Percentiles rank a stretch among this genome's conserved stretches.
These are phyloP conservation scores for Ogataea pini DNA, from an alignment of 805 yeast species.

Conservation along the genomic window DNA sequence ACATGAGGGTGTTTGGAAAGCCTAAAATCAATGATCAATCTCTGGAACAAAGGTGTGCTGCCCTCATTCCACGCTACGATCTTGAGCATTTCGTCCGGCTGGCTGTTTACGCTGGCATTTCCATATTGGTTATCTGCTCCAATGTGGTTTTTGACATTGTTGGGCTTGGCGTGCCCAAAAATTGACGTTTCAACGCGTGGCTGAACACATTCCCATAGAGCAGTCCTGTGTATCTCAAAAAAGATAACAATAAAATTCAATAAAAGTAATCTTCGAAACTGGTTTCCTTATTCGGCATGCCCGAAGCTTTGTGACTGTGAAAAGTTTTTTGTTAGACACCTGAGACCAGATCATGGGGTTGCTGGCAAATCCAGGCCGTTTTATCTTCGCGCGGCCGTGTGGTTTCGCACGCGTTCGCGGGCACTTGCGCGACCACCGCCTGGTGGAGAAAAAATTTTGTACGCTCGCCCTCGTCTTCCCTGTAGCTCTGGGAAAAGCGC, in stretches of 20 bases:
- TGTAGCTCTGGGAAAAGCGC: conserved; percentile 5
- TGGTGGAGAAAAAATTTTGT: conserved; percentile 7
- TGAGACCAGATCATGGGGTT: conserved; percentile 9
- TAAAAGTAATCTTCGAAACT: background rate
- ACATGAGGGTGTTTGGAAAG: conserved; percentile 26
- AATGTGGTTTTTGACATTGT: conserved; percentile 16
- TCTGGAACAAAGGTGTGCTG: conserved; percentile 39
- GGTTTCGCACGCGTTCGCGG: background rate
- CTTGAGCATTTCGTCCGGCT: conserved; percentile 77
- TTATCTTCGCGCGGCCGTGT: background rate
- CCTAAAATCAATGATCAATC: conserved; percentile 4
- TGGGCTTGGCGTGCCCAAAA: conserved; percentile 18
- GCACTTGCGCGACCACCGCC: background rate
- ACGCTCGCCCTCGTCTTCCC: background rate
- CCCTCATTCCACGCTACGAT: conserved; percentile 63
- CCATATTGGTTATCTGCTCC: conserved; percentile 48
- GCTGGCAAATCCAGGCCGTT: background rate
- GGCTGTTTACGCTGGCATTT: conserved; percentile 80
- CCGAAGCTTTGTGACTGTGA: conserved; percentile 23
- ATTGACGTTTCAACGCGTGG: background rate
- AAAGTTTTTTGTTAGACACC: conserved; percentile 13
- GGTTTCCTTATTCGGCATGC: conserved; percentile 1
- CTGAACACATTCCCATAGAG: no score
- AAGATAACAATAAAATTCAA: no score
- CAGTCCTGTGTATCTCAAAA: no score